phyloP scores from a whole-genome alignment of 371 early-diverging fungal genomes.

The Rhizopus microsporus region DNA sequence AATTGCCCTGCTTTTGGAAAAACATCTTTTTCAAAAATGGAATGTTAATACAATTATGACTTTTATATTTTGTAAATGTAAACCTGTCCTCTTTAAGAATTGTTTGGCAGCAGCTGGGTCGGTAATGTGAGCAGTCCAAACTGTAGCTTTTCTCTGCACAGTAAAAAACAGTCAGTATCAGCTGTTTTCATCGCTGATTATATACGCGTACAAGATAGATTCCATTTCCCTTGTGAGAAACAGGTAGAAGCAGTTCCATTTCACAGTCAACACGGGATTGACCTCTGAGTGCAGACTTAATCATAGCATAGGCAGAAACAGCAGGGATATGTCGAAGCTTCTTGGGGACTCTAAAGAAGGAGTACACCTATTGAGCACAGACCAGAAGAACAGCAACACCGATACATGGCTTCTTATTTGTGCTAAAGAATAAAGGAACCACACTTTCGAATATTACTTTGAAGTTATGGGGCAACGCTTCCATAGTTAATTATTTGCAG shows the following conservation, averaged over 20 bases:
- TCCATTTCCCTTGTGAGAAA: background rate
- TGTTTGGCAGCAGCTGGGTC: conserved; percentile 28
- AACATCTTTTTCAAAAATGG: conserved; percentile 1
- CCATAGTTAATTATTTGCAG: background rate
- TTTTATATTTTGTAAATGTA: background rate
- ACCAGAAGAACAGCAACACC: background rate
- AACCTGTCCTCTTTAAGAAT: conserved; percentile 38
- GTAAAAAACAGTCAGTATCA: background rate
- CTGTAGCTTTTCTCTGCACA: conserved; percentile 23
- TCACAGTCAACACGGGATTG: background rate
- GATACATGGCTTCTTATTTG: background rate
- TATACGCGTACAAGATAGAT: conserved; percentile 5
- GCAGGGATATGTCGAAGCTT: conserved; percentile 3
- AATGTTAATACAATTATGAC: background rate
- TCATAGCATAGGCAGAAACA: background rate
- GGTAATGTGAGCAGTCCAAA: conserved; percentile 36
- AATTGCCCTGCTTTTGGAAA: conserved; percentile 15
- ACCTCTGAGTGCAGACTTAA: background rate
- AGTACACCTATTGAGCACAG: background rate
- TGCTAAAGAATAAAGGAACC: background rate
- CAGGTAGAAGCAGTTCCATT: background rate
- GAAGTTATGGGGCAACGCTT: background rate
- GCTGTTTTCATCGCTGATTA: background rate
- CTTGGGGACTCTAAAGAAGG: conserved; percentile 3
- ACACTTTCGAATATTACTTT: background rate